These are phyloP conservation scores for Ustilago hordei DNA, from an alignment of 1,284 basidiomycete genomes.

Conservation along the genomic window DNA sequence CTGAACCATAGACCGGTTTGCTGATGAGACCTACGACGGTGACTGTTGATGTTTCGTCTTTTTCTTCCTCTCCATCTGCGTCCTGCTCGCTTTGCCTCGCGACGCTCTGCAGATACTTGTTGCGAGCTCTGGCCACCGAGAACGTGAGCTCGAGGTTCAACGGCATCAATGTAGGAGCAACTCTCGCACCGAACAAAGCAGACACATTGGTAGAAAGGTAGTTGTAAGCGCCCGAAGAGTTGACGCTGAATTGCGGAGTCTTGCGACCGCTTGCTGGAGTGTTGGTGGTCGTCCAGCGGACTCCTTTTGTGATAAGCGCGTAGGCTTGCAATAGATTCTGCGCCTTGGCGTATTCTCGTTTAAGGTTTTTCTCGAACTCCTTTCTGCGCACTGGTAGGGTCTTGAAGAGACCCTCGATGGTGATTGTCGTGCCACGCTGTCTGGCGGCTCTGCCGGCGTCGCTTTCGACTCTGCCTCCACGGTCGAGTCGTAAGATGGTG, in stretches of 20 bases:
- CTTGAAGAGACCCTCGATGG: conserved; percentile 80
- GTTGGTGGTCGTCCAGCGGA: conserved; percentile 83
- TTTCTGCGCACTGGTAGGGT: conserved; percentile 90
- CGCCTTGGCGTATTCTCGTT: conserved; percentile 90
- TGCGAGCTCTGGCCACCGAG: conserved; percentile 16
- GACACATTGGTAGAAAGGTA: conserved; percentile 77
- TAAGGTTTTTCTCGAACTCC: conserved; percentile 88
- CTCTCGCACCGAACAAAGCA: conserved; percentile 86
- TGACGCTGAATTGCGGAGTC: conserved; percentile 79
- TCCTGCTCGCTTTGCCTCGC: background rate
- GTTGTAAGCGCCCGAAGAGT: conserved; percentile 74
- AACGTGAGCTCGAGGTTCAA: conserved; percentile 73
- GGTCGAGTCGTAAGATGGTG: conserved; percentile 60
- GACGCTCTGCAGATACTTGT: background rate
- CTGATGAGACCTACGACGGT: conserved; percentile 81
- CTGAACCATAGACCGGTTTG: conserved; percentile 79
- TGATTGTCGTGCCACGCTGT: conserved; percentile 88
- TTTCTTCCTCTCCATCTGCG: background rate
- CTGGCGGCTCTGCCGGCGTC: conserved; percentile 74
- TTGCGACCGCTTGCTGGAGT: conserved; percentile 80
- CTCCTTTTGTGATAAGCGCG: conserved; percentile 79
- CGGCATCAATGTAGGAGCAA: conserved; percentile 80
- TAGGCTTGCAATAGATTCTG: conserved; percentile 86
- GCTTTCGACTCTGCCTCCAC: conserved; percentile 53
- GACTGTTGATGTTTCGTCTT: conserved; percentile 69